phyloP scores from a whole-genome alignment of 805 yeast species.

The Saturnispora galanensis region DNA sequence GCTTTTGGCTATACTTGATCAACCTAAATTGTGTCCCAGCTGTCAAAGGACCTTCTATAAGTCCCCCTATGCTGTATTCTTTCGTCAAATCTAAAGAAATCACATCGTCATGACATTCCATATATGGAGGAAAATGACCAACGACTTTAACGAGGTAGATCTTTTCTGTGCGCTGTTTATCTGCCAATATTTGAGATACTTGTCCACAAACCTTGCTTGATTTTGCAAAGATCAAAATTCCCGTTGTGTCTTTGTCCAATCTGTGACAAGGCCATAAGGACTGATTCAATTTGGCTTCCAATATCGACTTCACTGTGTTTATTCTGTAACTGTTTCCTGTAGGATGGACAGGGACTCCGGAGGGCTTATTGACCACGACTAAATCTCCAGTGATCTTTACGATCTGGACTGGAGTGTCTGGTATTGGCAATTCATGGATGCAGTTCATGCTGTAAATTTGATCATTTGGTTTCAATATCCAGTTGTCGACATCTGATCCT shows the following conservation, averaged over 20 bases:
- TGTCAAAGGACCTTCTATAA: slow-evolving; percentile 7
- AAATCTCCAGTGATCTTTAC: slow-evolving; percentile 15
- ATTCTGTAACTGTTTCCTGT: slow-evolving; percentile 31
- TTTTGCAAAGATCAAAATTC: slow-evolving; percentile 36
- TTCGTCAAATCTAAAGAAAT: slow-evolving; percentile 20
- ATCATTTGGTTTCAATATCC: not conserved
- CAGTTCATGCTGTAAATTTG: slow-evolving; percentile 19
- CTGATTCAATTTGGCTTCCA: slow-evolving; percentile 17
- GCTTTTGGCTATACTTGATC: slow-evolving; percentile 19
- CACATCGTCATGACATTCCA: slow-evolving; percentile 22
- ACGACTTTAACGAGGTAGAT: slow-evolving; percentile 34
- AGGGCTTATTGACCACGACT: slow-evolving; percentile 40
- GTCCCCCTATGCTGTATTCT: slow-evolving; percentile 17
- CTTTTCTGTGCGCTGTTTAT: slow-evolving; percentile 22
- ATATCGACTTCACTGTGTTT: slow-evolving; percentile 36
- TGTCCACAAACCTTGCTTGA: slow-evolving; percentile 10
- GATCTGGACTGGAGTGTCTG: slow-evolving; percentile 15
- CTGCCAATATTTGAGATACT: slow-evolving; percentile 4
- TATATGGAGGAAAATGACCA: slow-evolving; percentile 30
- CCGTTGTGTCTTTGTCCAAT: slow-evolving; percentile 41
- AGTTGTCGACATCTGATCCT: not conserved
- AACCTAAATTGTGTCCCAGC: slow-evolving; percentile 17
- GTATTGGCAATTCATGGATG: slow-evolving; percentile 38
- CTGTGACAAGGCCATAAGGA: slow-evolving; percentile 34
- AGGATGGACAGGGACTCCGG: slow-evolving; percentile 48